phyloP scores from a whole-genome alignment of 345 rosid species.

The Euphorbia lathyris region DNA sequence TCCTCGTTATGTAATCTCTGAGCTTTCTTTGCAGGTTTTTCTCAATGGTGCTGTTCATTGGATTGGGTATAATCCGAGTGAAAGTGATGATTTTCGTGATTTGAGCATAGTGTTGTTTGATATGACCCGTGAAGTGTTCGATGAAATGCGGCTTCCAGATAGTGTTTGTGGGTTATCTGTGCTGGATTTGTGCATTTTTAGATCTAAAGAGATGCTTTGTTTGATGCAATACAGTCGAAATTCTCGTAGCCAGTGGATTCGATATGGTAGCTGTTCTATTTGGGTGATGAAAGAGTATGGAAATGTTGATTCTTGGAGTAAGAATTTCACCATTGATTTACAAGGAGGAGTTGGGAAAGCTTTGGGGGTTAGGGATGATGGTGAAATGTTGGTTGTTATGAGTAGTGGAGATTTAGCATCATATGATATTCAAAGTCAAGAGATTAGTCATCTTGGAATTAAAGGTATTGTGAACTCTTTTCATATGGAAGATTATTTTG shows the following conservation, averaged over 20 bases:
- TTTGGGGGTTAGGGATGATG: constrained; percentile 26
- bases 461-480: constrained; percentile 24
- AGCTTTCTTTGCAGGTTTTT: constrained; percentile 23
- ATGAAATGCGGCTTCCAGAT: constrained; percentile 29
- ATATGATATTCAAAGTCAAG: constrained; percentile 7
- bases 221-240: constrained; percentile 23
- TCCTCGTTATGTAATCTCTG: constrained; percentile 15
- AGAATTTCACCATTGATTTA: constrained; percentile 19
- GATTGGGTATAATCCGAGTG: constrained; percentile 26
- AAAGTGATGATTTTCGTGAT: background rate
- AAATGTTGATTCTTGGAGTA: constrained; percentile 22
- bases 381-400: constrained; percentile 22
- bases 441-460: constrained; percentile 12
- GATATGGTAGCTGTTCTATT: constrained; percentile 19
- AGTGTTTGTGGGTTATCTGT: constrained; percentile 10
- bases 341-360: constrained; percentile 17
- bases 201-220: constrained; percentile 10
- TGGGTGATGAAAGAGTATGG: constrained; percentile 39
- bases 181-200: constrained; percentile 20
- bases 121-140: constrained; percentile 24
- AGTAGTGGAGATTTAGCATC: constrained; percentile 22
- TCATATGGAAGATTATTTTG: constrained; percentile 21
- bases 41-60: constrained; percentile 37
- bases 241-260: constrained; percentile 11
- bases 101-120: constrained; percentile 22